A percentile compares a stretch with the other conserved stretches of the same genome.
Conservation (phyloP, 345 rosid species). For the Hevea brasiliensis region DNA sequence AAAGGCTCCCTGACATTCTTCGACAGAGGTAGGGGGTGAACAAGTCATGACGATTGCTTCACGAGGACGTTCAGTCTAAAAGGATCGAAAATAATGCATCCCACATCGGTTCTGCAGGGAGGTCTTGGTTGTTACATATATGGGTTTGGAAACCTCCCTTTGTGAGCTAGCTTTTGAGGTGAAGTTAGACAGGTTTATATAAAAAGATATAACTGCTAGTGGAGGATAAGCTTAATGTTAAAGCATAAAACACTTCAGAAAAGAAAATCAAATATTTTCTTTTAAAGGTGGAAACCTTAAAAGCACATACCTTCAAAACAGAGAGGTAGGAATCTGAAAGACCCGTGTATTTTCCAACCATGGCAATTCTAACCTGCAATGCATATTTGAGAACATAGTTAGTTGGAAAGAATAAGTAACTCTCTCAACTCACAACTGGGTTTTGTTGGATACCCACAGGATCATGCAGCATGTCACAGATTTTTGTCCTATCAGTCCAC, state of each 20-base stretch:
- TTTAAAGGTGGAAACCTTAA: background rate
- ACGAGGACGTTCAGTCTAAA: no score
- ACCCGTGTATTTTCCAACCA: slow-evolving; percentile 94
- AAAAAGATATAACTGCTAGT: no score
- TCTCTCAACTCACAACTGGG: background rate
- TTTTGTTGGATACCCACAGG: slow-evolving; percentile 47
- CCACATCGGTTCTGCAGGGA: no score
- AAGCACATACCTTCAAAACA: slow-evolving; percentile 56
- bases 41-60: no score
- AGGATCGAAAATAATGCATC: no score
- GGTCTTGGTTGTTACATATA: no score
- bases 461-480: slow-evolving; percentile 62
- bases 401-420: slow-evolving; percentile 5
- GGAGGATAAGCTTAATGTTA: background rate
- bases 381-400: background rate
- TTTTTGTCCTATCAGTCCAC: slow-evolving; percentile 71
- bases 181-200: no score
- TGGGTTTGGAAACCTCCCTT: no score
- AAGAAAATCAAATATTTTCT: background rate
- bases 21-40: no score
- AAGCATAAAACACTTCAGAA: background rate
- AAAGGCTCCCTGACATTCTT: no score
- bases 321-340: slow-evolving; percentile 94
- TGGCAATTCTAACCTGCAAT: slow-evolving; percentile 80
- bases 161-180: no score